Conservation (phyloP, 2,329 filamentous ascomycete species). For the Macrophomina phaseolina region DNA sequence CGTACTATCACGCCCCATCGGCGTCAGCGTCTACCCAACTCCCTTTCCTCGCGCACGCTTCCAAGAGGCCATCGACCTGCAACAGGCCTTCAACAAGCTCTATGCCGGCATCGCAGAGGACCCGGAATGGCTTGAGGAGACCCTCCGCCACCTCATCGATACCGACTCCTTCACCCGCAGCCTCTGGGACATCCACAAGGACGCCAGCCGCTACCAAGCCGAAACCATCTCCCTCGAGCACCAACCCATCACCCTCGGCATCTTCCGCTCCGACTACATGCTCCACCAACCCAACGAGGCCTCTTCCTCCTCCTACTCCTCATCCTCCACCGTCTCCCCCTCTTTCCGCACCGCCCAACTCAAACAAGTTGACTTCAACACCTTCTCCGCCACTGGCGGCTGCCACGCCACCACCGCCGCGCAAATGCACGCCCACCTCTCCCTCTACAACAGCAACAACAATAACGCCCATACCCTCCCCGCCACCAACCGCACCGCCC, state of each 20-base stretch:
- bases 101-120: constrained; percentile 89
- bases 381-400: constrained; percentile 96
- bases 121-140: constrained; percentile 76
- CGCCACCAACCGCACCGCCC: constrained; percentile 74
- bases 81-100: constrained; percentile 86
- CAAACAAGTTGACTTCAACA: constrained; percentile 99
- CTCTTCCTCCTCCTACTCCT: no score
- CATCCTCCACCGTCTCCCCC: constrained; percentile 29
- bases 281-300: constrained; percentile 69
- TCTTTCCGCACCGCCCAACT: constrained; percentile 47
- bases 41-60: constrained; percentile 85
- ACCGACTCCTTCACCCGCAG: constrained; percentile 92
- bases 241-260: constrained; percentile 75
- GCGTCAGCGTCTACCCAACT: constrained; percentile 88
- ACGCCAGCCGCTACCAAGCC: constrained; percentile 80
- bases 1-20: constrained; percentile 35
- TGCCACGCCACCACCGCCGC: constrained; percentile 83
- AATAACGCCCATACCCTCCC: constrained; percentile 54
- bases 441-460: constrained; percentile 52
- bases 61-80: constrained; percentile 76
- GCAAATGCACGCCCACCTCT: constrained; percentile 71
- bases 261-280: constrained; percentile 98
- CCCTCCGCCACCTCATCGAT: constrained; percentile 72
- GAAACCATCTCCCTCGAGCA: constrained; percentile 21
- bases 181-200: constrained; percentile 88